Evolutionary conservation across 2,329 filamentous ascomycete species (phyloP).

Genomic region (Fusarium globosum): DNA sequence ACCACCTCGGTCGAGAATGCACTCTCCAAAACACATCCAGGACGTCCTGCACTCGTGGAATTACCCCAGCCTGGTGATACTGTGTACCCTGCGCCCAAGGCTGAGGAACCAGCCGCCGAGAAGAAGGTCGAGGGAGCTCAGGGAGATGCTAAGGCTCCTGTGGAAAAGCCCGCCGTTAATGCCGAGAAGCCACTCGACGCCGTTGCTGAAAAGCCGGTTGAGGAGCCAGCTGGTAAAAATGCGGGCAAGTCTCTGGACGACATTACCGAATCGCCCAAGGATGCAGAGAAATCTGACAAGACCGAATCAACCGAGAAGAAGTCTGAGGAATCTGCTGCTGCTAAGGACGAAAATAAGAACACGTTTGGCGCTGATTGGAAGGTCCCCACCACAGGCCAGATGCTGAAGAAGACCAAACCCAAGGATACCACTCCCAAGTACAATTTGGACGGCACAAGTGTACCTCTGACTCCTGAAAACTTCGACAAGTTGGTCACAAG

Average conservation of each 20-base stretch:
- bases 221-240: slow-evolving; percentile 34
- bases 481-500: slow-evolving; percentile 89
- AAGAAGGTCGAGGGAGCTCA: slow-evolving; percentile 35
- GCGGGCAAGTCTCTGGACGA: slow-evolving; percentile 33
- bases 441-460: slow-evolving; percentile 81
- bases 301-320: slow-evolving; percentile 42
- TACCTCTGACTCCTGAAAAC: slow-evolving; percentile 81
- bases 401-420: slow-evolving; percentile 51
- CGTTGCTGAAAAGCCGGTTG: slow-evolving; percentile 27
- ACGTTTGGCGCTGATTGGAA: slow-evolving; percentile 47
- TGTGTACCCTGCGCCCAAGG: slow-evolving; percentile 49
- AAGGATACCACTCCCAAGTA: slow-evolving; percentile 66
- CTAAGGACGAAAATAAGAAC: slow-evolving; percentile 42
- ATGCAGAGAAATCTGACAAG: slow-evolving; percentile 40
- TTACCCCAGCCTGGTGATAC: slow-evolving; percentile 78
- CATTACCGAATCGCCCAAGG: slow-evolving; percentile 43
- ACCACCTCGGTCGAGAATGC: slow-evolving; percentile 79
- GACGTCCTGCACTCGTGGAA: slow-evolving; percentile 74
- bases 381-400: slow-evolving; percentile 45
- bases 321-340: slow-evolving; percentile 37
- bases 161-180: slow-evolving; percentile 31
- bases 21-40: slow-evolving; percentile 82
- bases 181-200: slow-evolving; percentile 33
- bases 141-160: slow-evolving; percentile 51
- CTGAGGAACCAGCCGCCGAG: slow-evolving; percentile 18